Evolutionary conservation across 78 protist genomes (phyloP).

Genomic region (Dictyostelium intermedium): DNA sequence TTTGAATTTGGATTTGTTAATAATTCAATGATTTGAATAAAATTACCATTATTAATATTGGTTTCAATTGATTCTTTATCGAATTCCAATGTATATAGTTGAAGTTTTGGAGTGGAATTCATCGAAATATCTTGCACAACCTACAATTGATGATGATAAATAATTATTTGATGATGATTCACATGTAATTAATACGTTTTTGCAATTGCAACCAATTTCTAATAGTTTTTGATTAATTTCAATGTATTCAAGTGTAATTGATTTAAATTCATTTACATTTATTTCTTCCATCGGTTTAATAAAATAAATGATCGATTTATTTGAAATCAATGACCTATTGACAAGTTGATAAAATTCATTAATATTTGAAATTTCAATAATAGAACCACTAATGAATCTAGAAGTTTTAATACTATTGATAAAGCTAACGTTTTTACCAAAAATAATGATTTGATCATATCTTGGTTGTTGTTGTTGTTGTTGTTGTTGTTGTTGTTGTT

Average conservation of each 20-base stretch:
- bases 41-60: not conserved
- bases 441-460: not conserved
- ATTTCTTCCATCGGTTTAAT: not conserved
- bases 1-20: not conserved
- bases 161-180: not conserved
- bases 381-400: not conserved
- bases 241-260: slow-evolving; percentile 16
- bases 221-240: not conserved
- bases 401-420: not conserved
- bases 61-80: not conserved
- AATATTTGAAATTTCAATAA: not conserved
- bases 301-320: not conserved
- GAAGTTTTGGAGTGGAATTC: not conserved
- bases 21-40: not conserved
- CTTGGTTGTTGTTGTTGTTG: not conserved
- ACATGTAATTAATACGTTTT: not conserved
- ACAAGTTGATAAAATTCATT: not conserved
- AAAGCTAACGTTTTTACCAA: not conserved
- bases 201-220: not conserved
- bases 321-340: not conserved
- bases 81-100: not conserved
- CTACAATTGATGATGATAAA: not conserved
- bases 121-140: not conserved
- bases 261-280: not conserved
- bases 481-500: not conserved